Conservation (phyloP, 768 basidiomycete genomes). For the Trametes sanguinea region DNA sequence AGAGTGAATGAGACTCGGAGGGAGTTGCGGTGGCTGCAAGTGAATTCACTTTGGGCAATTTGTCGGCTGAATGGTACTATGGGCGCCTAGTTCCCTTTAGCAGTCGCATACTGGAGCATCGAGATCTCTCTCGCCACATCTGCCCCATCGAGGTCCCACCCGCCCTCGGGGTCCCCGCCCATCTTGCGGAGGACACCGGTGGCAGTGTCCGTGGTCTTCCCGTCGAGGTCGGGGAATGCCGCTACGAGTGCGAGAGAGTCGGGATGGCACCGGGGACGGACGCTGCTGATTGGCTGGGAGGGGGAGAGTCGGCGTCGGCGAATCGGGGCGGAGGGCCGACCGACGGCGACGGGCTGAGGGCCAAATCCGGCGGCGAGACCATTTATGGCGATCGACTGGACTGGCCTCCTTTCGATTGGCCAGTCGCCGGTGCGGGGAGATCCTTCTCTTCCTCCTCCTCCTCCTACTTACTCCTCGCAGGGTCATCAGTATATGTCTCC, state of each 20-base stretch:
- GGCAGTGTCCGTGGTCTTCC: background rate
- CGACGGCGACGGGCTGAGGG: background rate
- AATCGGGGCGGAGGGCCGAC: constrained; percentile 2
- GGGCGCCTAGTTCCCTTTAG: background rate
- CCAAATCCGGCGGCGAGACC: background rate
- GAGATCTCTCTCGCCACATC: background rate
- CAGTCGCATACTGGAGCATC: background rate
- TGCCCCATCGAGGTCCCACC: background rate
- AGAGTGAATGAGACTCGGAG: background rate
- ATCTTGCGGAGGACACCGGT: background rate
- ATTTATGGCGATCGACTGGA: background rate
- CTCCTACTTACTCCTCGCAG: background rate
- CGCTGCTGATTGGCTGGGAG: too few relatives aligned
- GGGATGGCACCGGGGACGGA: background rate
- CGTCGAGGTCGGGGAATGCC: constrained; percentile 7
- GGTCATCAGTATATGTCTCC: too few relatives aligned
- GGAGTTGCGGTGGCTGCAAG: background rate
- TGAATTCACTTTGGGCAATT: background rate
- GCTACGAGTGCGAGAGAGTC: background rate
- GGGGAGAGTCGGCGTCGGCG: background rate
- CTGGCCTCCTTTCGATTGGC: background rate
- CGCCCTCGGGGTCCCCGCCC: background rate
- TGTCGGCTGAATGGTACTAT: background rate
- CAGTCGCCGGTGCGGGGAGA: background rate
- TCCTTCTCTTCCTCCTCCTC: background rate